Conservation (phyloP, 768 basidiomycete species). For the Pleurotus ostreatus region DNA sequence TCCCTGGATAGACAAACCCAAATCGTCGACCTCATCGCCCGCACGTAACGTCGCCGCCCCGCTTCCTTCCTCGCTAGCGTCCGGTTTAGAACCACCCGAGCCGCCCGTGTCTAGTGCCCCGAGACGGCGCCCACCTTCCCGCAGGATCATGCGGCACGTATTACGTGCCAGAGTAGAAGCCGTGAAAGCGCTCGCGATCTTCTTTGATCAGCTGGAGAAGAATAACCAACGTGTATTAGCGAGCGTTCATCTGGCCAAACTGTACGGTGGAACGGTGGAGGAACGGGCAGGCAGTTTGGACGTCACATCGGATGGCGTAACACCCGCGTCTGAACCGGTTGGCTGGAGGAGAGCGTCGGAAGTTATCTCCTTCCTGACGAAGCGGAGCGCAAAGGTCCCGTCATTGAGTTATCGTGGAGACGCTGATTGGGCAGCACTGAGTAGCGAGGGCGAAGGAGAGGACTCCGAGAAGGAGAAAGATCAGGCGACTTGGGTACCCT, state of each 20-base stretch:
- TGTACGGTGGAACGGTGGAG: constrained; percentile 40
- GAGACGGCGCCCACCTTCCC: constrained; percentile 61
- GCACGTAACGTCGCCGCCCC: constrained; percentile 10
- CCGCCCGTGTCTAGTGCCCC: constrained; percentile 35
- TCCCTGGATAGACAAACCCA: constrained; percentile 61
- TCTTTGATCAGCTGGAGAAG: constrained; percentile 62
- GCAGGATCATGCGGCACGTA: constrained; percentile 85
- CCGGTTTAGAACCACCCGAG: constrained; percentile 29
- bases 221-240: constrained; percentile 36
- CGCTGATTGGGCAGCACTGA: constrained; percentile 72
- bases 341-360: constrained; percentile 70
- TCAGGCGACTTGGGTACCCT: not conserved
- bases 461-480: constrained; percentile 28
- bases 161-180: constrained; percentile 84
- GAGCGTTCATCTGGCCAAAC: constrained; percentile 45
- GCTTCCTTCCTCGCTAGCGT: constrained; percentile 11
- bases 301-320: constrained; percentile 14
- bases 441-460: constrained; percentile 55
- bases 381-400: constrained; percentile 69
- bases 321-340: constrained; percentile 18
- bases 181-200: constrained; percentile 65
- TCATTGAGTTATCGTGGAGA: constrained; percentile 39
- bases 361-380: constrained; percentile 66
- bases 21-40: constrained; percentile 14
- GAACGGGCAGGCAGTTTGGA: constrained; percentile 23